phyloP scores from a whole-genome alignment of 208 protist species.

The Leishmania tropica region DNA sequence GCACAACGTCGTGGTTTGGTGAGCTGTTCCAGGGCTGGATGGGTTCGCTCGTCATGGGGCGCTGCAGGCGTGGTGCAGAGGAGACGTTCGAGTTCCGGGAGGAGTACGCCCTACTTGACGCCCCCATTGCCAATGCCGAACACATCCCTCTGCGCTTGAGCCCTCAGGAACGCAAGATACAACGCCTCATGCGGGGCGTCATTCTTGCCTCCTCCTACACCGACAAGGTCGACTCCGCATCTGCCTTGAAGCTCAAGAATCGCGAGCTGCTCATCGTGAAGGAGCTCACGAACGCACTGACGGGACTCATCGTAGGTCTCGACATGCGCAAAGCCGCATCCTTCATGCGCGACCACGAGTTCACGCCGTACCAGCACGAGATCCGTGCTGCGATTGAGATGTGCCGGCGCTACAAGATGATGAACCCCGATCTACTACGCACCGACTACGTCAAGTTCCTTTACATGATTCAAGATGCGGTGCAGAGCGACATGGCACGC shows the following conservation, averaged over 20 bases:
- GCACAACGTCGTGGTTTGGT: conserved; percentile 27
- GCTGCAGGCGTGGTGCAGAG: conserved; percentile 26
- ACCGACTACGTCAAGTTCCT: conserved; percentile 94
- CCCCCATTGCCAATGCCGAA: conserved; percentile 79
- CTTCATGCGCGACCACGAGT: conserved; percentile 67
- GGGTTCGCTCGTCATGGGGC: conserved; percentile 29
- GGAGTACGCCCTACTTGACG: conserved; percentile 75
- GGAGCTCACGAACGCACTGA: conserved; percentile 85
- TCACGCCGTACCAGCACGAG: conserved; percentile 65
- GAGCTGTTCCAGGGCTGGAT: conserved; percentile 25
- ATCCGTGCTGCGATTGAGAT: conserved; percentile 81
- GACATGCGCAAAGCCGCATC: conserved; percentile 62
- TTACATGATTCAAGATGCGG: conserved; percentile 92
- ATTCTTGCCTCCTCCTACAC: conserved; percentile 92
- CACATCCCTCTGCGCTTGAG: conserved; percentile 89
- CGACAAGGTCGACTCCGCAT: conserved; percentile 85
- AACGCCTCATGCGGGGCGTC: conserved; percentile 88
- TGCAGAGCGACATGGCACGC: conserved; percentile 64
- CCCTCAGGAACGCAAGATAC: conserved; percentile 80
- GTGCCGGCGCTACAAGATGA: conserved; percentile 93
- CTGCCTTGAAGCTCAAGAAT: conserved; percentile 56
- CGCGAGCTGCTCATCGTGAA: conserved; percentile 69
- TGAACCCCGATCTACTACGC: conserved; percentile 95
- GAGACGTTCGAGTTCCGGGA: conserved; percentile 41
- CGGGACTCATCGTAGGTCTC: conserved; percentile 80